Evolutionary conservation across 768 basidiomycete genomes (phyloP), one percentile per base, ranked within the genome.

Genomic region (Cystofilobasidium macerans): DNA sequence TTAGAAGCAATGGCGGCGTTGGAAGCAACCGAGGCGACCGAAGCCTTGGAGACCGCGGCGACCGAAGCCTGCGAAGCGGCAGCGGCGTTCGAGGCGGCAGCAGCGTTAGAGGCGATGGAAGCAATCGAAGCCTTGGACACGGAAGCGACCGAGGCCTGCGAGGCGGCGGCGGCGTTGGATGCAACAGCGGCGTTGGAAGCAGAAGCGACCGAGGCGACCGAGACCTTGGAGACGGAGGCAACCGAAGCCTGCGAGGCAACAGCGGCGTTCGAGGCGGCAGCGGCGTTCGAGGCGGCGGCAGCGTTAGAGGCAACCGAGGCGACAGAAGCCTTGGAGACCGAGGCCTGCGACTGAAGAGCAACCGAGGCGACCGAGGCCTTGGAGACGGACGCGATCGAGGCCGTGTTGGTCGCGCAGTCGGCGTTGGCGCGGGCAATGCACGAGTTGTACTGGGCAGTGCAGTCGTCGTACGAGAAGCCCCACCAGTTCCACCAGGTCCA

Each of bases 401-500:
- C 45, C 2, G 45, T 47, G 9, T 24, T 3, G 4, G 45, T 24
- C 14, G 9, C 18, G 45, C 45, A 47, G 45, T 47, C 45, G 22
- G 20, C 6, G 14, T 7, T 47, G 45, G 45, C 45, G 22, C 24
- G 45, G n/a, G 9, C n/a, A n/a, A 47, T 24, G 45, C 45, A 47
- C 45, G 45, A 47, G 45, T 47, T 24, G 45, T 24, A 24, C 45
- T 47, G 45, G 20, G 3, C n/a, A n/a, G 20, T 24, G 45, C 45
- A 47, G 45, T 47, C 45, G 22, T 22, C 20, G 45, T 47, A 47
- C 22, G 22, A 6, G 22, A 47, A 22, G 45, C 45, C 45, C 45
- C 45, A 47, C 45, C 45, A 47, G 22, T 22, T n/a, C 45, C 45
- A 47, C 45, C 45, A 47, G 45, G 45, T 47, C 45, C 45, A 47